Evolutionary conservation across 495 filamentous ascomycete genomes (phyloP).

Genomic region (Beverwykella pulmonaria): DNA sequence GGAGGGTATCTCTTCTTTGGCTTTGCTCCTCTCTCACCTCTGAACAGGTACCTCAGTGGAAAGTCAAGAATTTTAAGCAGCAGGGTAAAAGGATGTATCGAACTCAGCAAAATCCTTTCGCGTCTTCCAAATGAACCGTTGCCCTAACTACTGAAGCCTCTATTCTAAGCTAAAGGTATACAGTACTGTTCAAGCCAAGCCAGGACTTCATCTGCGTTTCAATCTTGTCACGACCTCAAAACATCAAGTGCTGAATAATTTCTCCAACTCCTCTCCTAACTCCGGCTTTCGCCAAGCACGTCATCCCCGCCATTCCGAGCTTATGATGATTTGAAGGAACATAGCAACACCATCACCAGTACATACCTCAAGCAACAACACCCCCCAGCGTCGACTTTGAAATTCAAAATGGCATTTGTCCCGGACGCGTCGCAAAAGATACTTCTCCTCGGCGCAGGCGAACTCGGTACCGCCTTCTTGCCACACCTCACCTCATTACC

Average conservation of each 20-base stretch:
- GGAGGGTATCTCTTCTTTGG: too few relatives aligned
- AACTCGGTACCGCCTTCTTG: slow-evolving; percentile 61
- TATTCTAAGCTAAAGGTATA: too few relatives aligned
- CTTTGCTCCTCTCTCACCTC: too few relatives aligned
- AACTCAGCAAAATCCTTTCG: too few relatives aligned
- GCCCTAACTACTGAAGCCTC: too few relatives aligned
- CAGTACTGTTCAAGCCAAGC: too few relatives aligned
- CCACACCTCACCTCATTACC: slow-evolving; percentile 50
- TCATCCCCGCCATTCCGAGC: background rate
- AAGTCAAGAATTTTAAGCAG: too few relatives aligned
- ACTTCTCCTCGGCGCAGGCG: slow-evolving; percentile 64
- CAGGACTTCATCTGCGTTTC: too few relatives aligned
- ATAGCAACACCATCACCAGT: background rate
- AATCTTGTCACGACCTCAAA: background rate
- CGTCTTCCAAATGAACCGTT: too few relatives aligned
- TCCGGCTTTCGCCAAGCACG: background rate
- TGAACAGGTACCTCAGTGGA: too few relatives aligned
- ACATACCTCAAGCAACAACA: background rate
- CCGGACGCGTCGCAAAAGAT: slow-evolving; percentile 39
- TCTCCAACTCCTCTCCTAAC: background rate
- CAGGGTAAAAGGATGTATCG: too few relatives aligned
- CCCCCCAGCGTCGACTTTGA: background rate
- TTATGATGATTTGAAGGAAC: background rate
- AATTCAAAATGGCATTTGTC: slow-evolving; percentile 1
- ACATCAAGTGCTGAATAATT: background rate